These are phyloP conservation scores for Prototheca wickerhamii DNA, from an alignment of 163 green algal genomes.

Conservation along the genomic window DNA sequence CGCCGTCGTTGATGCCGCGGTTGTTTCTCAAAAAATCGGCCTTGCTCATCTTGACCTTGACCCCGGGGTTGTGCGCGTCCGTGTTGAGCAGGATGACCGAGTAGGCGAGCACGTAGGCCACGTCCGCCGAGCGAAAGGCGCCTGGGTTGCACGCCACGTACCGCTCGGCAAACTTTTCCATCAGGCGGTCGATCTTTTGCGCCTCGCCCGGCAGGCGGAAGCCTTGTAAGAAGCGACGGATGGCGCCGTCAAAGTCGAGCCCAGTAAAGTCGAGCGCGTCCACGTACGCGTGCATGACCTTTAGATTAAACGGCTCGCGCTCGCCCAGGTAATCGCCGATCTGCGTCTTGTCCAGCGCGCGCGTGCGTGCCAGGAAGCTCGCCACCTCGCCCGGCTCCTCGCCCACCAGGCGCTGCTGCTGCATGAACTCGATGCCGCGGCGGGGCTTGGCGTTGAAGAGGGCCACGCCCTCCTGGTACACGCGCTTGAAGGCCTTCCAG, in stretches of 20 bases:
- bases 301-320: slow-evolving; percentile 73
- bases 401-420: slow-evolving; percentile 73
- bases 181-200: slow-evolving; percentile 98
- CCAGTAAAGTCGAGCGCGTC: slow-evolving; percentile 82
- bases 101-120: slow-evolving; percentile 97
- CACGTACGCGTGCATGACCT: slow-evolving; percentile 96
- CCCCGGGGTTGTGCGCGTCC: slow-evolving; percentile 88
- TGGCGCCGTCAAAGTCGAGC: slow-evolving; percentile 81
- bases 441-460: slow-evolving; percentile 97
- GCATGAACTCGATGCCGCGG: slow-evolving; percentile 78
- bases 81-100: slow-evolving; percentile 99
- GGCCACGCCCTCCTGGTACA: slow-evolving; percentile 78
- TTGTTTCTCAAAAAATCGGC: slow-evolving; percentile 88
- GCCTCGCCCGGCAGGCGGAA: slow-evolving; percentile 94
- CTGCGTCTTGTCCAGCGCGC: slow-evolving; percentile 86
- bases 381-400: slow-evolving; percentile 62
- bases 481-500: slow-evolving; percentile 77
- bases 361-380: slow-evolving; percentile 66
- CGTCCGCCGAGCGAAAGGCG: slow-evolving; percentile 87
- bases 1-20: slow-evolving; percentile 91
- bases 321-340: slow-evolving; percentile 96
- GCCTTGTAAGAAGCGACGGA: slow-evolving; percentile 70
- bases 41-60: slow-evolving; percentile 36
- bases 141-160: slow-evolving; percentile 82
- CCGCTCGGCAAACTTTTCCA: slow-evolving; percentile 98